phyloP scores from a whole-genome alignment of 805 yeast genomes.

The Yamadazyma kitorensis region DNA sequence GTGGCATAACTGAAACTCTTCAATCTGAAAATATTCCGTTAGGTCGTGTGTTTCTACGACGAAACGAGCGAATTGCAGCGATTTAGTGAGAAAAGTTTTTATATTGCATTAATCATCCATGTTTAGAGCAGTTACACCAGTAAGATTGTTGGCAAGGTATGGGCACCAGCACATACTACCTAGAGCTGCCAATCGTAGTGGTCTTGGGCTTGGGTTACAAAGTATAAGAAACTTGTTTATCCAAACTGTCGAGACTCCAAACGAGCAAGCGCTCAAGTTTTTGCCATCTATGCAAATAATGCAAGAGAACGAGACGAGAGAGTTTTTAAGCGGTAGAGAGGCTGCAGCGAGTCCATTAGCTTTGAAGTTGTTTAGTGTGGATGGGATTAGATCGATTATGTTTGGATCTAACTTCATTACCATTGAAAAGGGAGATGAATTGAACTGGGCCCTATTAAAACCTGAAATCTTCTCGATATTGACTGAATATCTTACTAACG shows the following conservation, averaged over 20 bases:
- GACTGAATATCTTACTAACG: conserved; percentile 54
- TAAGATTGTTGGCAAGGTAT: too few relatives aligned
- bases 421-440: conserved; percentile 59
- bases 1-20: too few relatives aligned
- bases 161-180: too few relatives aligned
- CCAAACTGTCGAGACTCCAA: conserved; percentile 84
- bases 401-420: conserved; percentile 84
- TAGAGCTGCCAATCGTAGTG: too few relatives aligned
- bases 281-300: conserved; percentile 71
- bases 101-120: too few relatives aligned
- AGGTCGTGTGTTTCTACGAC: too few relatives aligned
- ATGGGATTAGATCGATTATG: conserved; percentile 74
- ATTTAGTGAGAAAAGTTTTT: too few relatives aligned
- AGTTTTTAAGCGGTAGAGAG: conserved; percentile 71
- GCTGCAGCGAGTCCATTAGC: conserved; percentile 77
- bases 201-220: too few relatives aligned
- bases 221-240: conserved; percentile 47
- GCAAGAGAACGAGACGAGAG: conserved; percentile 62
- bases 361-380: conserved; percentile 66
- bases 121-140: too few relatives aligned
- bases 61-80: too few relatives aligned
- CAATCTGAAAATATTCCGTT: too few relatives aligned
- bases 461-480: conserved; percentile 63
- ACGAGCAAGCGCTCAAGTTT: conserved; percentile 81
- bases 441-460: conserved; percentile 58